Conservation (phyloP, 2,329 filamentous ascomycete genomes). For the Xylariaceae sp. region DNA sequence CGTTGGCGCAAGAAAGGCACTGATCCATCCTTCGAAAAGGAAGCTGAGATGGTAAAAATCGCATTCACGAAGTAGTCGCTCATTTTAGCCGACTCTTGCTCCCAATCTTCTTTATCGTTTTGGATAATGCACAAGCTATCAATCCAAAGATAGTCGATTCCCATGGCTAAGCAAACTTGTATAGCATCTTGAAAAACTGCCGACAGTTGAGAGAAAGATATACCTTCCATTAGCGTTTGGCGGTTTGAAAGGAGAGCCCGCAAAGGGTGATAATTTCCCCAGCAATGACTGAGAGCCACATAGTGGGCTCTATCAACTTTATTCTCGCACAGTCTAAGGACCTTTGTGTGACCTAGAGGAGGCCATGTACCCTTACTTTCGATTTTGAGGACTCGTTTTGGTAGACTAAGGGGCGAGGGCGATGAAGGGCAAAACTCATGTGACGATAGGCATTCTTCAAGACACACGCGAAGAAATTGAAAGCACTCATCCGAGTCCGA, state of each 20-base stretch:
- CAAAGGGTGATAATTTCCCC: neutral
- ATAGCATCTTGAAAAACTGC: constrained; percentile 2
- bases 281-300: constrained; percentile 1
- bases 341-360: neutral
- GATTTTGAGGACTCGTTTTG: neutral
- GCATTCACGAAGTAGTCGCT: constrained; percentile 21
- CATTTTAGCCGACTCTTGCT: constrained; percentile 25
- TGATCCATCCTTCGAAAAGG: neutral
- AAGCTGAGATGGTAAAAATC: constrained; percentile 4
- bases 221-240: neutral
- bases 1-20: neutral
- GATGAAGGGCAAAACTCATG: too few species aligned
- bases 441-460: too few species aligned
- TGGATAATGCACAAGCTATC: constrained; percentile 29
- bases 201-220: neutral
- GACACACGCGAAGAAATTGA: too few species aligned
- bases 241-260: neutral
- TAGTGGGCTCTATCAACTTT: neutral
- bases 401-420: neutral
- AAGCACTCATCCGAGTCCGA: too few species aligned
- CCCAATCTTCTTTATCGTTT: constrained; percentile 25
- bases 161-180: neutral
- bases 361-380: neutral
- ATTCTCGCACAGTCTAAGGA: neutral
- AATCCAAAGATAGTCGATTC: constrained; percentile 25